These are phyloP conservation scores for Hevea brasiliensis DNA, from an alignment of 345 rosid species.

Conservation along the genomic window DNA sequence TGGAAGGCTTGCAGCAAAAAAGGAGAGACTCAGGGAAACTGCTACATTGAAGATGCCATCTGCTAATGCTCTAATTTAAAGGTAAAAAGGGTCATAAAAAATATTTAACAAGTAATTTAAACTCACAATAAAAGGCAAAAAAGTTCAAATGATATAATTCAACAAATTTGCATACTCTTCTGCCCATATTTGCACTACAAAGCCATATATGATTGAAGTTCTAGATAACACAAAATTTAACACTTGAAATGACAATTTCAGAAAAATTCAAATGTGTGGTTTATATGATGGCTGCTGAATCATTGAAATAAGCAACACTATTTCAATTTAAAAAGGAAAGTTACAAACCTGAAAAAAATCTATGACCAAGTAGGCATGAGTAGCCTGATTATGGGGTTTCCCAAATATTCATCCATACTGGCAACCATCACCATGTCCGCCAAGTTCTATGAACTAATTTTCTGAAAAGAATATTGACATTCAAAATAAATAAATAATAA, in stretches of 20 bases:
- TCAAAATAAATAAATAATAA: neutral
- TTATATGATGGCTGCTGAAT: neutral
- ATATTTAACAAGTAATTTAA: neutral
- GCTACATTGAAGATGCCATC: conserved; percentile 27
- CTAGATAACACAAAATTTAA: neutral
- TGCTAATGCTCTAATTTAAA: conserved; percentile 15
- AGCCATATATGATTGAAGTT: neutral
- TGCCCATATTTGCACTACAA: neutral
- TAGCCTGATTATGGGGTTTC: neutral
- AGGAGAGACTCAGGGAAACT: conserved; percentile 14
- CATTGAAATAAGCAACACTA: neutral
- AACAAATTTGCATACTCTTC: neutral
- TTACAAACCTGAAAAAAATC: conserved; percentile 9
- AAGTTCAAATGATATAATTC: neutral
- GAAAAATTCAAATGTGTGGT: neutral
- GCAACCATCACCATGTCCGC: neutral
- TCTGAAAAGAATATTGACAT: neutral
- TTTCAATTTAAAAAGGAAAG: neutral
- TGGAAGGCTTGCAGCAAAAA: conserved; percentile 7
- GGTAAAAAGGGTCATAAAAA: neutral
- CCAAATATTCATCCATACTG: neutral
- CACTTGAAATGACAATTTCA: neutral
- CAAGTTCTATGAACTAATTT: neutral
- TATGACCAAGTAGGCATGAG: neutral
- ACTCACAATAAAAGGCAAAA: neutral